A percentile compares a stretch with the other conserved stretches of the same genome.
phyloP scores from a whole-genome alignment of 1,284 basidiomycete species.

The Ganoderma meredithae region DNA sequence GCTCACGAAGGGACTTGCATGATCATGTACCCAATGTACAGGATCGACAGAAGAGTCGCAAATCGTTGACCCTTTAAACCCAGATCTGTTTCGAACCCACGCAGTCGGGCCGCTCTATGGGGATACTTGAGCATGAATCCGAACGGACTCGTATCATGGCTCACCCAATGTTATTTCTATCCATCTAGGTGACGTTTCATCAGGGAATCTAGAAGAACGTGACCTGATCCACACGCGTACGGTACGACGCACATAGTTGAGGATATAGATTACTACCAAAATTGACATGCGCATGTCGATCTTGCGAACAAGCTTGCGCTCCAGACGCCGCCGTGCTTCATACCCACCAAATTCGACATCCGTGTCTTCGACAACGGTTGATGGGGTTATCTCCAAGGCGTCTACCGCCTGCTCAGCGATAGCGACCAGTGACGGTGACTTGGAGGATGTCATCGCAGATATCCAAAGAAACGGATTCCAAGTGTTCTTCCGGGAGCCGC shows the following conservation, averaged over 20 bases:
- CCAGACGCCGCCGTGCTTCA: conserved; percentile 51
- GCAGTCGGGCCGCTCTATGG: conserved; percentile 65
- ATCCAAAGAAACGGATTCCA: no score
- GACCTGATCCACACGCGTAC: no score
- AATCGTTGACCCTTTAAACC: conserved; percentile 72
- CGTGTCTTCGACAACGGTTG: conserved; percentile 14
- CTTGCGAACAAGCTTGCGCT: conserved; percentile 62
- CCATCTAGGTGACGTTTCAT: conserved; percentile 50
- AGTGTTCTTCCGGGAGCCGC: not conserved
- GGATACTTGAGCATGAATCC: not conserved
- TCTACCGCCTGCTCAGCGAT: conserved; percentile 21
- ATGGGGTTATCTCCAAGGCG: conserved; percentile 17
- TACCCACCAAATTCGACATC: conserved; percentile 51
- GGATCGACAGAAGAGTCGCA: conserved; percentile 73
- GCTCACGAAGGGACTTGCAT: conserved; percentile 83
- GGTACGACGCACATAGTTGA: conserved; percentile 61
- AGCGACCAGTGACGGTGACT: conserved; percentile 17
- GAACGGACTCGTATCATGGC: conserved; percentile 19
- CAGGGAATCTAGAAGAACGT: not conserved
- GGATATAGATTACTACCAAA: conserved; percentile 69
- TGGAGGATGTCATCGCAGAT: conserved; percentile 21
- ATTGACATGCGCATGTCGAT: conserved; percentile 71
- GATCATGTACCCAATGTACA: conserved; percentile 83
- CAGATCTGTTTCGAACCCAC: conserved; percentile 76
- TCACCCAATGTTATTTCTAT: conserved; percentile 71